phyloP scores from a whole-genome alignment of 305 asterid species.

The Solanum hybrid region DNA sequence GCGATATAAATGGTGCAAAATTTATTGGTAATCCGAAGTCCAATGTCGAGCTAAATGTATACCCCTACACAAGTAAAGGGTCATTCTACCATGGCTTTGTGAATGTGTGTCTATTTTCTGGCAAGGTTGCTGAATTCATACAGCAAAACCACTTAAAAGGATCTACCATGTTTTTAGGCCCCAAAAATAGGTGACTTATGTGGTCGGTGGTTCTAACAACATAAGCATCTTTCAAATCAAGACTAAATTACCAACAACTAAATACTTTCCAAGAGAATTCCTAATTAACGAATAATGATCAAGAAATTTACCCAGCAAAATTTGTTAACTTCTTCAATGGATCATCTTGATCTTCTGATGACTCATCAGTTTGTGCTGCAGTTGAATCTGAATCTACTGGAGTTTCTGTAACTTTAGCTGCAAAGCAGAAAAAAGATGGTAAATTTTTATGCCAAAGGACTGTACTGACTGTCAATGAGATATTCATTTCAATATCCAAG shows the following conservation, averaged over 20 bases:
- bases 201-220: background rate
- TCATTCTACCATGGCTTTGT: background rate
- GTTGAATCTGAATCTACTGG: slow-evolving; percentile 28
- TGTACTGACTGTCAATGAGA: background rate
- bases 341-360: slow-evolving; percentile 47
- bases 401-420: slow-evolving; percentile 44
- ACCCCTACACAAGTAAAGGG: background rate
- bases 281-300: background rate
- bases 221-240: background rate
- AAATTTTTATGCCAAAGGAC: slow-evolving; percentile 2
- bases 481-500: background rate
- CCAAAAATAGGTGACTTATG: background rate
- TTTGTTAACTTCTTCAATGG: slow-evolving; percentile 71
- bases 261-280: background rate
- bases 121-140: background rate
- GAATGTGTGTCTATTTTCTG: background rate
- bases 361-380: slow-evolving; percentile 29
- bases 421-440: slow-evolving; percentile 15
- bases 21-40: background rate
- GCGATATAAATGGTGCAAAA: background rate
- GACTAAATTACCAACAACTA: background rate
- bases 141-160: background rate
- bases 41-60: background rate
- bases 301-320: slow-evolving; percentile 67
- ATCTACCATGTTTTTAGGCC: background rate